Base-by-base conservation (phyloP, 805 yeast species). In the Hanseniaspora lindneri region DNA sequence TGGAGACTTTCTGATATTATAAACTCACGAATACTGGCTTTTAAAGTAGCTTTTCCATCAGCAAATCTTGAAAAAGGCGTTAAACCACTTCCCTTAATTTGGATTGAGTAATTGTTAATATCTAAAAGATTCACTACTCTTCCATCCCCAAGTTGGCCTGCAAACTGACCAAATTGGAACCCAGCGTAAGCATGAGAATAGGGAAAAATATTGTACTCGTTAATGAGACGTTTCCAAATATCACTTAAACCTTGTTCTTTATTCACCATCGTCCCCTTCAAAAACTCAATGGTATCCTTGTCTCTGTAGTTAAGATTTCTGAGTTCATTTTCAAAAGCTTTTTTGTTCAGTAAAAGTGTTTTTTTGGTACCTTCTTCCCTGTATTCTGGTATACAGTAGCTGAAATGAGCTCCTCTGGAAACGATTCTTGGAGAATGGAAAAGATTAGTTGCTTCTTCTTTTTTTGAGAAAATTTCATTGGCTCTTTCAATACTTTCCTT, bases 121-220 rank as follows among this genome's bases (percentile, higher is more conserved):
- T 83, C 89, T 65, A 89, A 88, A 39, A 89, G 65, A 57, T 83
- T 85, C 6, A 80, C 74, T 1, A 86, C 96, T 52, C 98, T 68
- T 1, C 98, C 98, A 62, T 89, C 98, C 6, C 98, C 98, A 53
- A 89, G 67, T 62, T 92, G 98, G 2, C 97, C 97, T 0, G 96
- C 96, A 76, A 89, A 89, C 54, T 76, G 77, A 2, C 98, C 97
- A 68, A 92, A 89, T 60, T 89, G 98, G 72, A 81, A 86, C 1
- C 98, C 98, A 1, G 97, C 95, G 63, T 89, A 89, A 0, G 89
- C 84, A 62, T 83, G 88, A 11, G 96, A 76, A 63, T 83, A 89
- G 0, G 98, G 97, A 55, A 76, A 76, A 1, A 82, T 72, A 5
- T 60, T 58, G 8, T 58, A 71, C 5, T 58, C 55, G 13, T 56